Evolutionary conservation across 2,329 filamentous ascomycete species (phyloP), one percentile per base, ranked within the genome.

Genomic region (Chrysoporthe puriensis): DNA sequence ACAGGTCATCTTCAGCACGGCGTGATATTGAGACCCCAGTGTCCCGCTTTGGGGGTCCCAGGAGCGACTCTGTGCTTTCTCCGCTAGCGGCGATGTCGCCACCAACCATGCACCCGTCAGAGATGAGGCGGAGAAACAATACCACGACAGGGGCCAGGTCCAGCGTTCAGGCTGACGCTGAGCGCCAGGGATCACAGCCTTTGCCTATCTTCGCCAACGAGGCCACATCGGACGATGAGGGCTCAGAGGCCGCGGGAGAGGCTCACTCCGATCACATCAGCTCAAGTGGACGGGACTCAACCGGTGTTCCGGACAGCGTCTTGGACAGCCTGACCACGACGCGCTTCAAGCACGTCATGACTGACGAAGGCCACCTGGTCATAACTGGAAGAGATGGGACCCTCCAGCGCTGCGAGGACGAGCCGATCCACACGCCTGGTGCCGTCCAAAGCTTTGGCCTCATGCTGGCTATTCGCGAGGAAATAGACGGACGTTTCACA

Each of bases 341-440:
- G 34, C 89, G 93, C 2, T 97, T 96, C 79, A 91, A 90, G 72
- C 92, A 97, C 74, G 83, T 91, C 4, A 81, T 90, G 36, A 94
- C 91, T 0, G 88, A 91, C 2, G 91, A 89, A 18, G 93, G 93
- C 0, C 93, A 97, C 79, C 88, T 91, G 36, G 86, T 97, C 42
- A 92, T 97, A 64, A 96, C 92, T 0, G 93, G 93, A 6, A 85
- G 91, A 66, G 89, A 93, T 64, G 90, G 88, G 1, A 87, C 85
- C 0, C 80, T 96, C 57, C 91, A 96, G 75, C 86, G 88, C 63
- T 97, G 94, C 74, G 94, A 97, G 77, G 94, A 97, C 74, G 94
- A 97, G 74, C 93, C 94, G 0, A 97, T 97, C 36, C 93, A 95
- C 71, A 90, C 93, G 1, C 94, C 94, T 0, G 93, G 93, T 44